Evolutionary conservation across 768 basidiomycete species (phyloP).

Genomic region (Glaciozyma martinii): DNA sequence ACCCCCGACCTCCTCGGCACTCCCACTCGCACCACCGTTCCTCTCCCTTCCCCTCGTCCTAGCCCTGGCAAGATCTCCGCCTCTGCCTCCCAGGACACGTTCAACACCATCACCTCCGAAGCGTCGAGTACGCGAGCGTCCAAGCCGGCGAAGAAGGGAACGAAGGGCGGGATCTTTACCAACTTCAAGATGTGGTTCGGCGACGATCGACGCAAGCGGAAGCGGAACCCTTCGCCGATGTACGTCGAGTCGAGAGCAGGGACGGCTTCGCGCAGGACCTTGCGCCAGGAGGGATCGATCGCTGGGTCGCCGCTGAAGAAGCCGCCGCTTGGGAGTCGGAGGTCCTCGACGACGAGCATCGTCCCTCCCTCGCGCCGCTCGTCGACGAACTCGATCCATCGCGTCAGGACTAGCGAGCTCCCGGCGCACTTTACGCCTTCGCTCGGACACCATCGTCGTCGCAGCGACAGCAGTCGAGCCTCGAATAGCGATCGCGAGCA

Average conservation of each 20-base stretch:
- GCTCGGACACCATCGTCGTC: slow-evolving; percentile 41
- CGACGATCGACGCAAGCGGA: slow-evolving; percentile 67
- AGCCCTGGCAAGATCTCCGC: neutral
- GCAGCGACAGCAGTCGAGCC: slow-evolving; percentile 53
- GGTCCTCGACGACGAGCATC: slow-evolving; percentile 29
- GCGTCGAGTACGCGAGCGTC: slow-evolving; percentile 44
- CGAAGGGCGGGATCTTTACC: slow-evolving; percentile 68
- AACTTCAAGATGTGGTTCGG: slow-evolving; percentile 88
- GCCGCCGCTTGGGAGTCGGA: slow-evolving; percentile 23
- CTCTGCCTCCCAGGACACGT: slow-evolving; percentile 9
- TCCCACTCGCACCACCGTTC: neutral
- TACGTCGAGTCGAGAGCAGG: slow-evolving; percentile 4
- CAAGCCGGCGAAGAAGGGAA: slow-evolving; percentile 35
- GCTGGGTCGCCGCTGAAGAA: slow-evolving; percentile 33
- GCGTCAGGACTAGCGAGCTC: slow-evolving; percentile 5
- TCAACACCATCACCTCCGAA: slow-evolving; percentile 57
- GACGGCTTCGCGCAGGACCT: slow-evolving; percentile 1
- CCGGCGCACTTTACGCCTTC: slow-evolving; percentile 1
- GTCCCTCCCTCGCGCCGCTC: slow-evolving; percentile 18
- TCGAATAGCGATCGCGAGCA: slow-evolving; percentile 50
- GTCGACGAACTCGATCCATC: slow-evolving; percentile 25
- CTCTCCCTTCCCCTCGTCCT: neutral
- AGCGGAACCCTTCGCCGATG: slow-evolving; percentile 5
- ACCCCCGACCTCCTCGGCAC: neutral
- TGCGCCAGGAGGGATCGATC: slow-evolving; percentile 43